Conservation (phyloP, 306 rosid genomes). For the Prunus campanulata region DNA sequence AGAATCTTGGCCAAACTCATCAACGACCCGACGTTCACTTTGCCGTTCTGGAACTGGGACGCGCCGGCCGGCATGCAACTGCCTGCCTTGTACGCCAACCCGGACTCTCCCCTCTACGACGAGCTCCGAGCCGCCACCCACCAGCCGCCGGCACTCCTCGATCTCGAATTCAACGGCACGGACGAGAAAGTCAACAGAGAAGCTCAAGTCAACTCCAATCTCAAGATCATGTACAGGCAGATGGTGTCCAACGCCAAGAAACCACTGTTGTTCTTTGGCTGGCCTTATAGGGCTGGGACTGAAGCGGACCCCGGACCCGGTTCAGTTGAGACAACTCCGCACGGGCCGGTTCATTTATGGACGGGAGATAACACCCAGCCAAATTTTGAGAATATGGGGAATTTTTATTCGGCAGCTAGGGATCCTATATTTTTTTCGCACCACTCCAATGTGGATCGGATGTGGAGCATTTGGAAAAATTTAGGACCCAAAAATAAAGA, state of each 20-base stretch:
- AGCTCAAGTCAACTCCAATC: conserved; percentile 28
- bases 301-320: conserved; percentile 50
- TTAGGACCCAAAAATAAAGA: conserved; percentile 46
- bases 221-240: conserved; percentile 60
- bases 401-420: conserved; percentile 63
- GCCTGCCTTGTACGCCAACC: conserved; percentile 45
- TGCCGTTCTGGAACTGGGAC: conserved; percentile 87
- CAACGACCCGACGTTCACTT: conserved; percentile 53
- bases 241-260: conserved; percentile 55
- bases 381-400: conserved; percentile 67
- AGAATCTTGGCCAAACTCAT: conserved; percentile 63
- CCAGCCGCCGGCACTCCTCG: conserved; percentile 50
- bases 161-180: conserved; percentile 31
- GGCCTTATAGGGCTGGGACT: conserved; percentile 52
- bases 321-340: conserved; percentile 54
- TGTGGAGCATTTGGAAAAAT: conserved; percentile 73
- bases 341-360: conserved; percentile 53
- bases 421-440: conserved; percentile 74
- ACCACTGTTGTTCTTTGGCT: conserved; percentile 49
- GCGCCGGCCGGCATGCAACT: conserved; percentile 57
- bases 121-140: conserved; percentile 32
- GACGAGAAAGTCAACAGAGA: not conserved
- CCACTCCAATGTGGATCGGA: conserved; percentile 65
- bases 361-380: conserved; percentile 49
- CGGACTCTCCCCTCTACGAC: conserved; percentile 51